Evolutionary conservation across 2,329 filamentous ascomycete species (phyloP), one percentile per base, ranked within the genome.

Genomic region (Exophiala viscosa): DNA sequence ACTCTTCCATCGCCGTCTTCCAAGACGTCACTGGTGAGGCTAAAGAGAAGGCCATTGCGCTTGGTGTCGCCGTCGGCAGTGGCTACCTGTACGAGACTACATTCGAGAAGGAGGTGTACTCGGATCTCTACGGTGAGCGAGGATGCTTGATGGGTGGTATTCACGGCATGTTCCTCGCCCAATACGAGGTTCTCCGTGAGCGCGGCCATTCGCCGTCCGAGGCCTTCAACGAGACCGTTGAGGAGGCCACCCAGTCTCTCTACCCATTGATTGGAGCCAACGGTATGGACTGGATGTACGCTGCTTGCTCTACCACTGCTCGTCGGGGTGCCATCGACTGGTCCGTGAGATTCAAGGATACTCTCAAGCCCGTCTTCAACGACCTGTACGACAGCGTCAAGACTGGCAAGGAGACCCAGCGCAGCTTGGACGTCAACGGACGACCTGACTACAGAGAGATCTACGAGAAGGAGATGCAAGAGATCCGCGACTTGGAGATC

Each of bases 201-300:
- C 87, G 88, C 66, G 93, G 93, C 76, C 93, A 99, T 86, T 88
- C 83, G 77, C 93, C 93, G 73, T 92, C 87, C 67, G 93, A 99
- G 81, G 93, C 93, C 64, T 99, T 99, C 87, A 99, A 99, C 85
- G 93, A 99, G 90, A 99, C 93, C 64, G 93, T 99, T 65, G 93
- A 99, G 84, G 93, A 99, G 84, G 93, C 93, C 63, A 99, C 93
- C 48, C 93, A 99, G 84, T 90, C 84, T 64, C 82, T 99, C 70
- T 99, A 99, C 84, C 93, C 93, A 62, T 83, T 99, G 70, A 99
- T 99, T 70, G 93, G 92, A 70, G 84, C 83, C 77, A 88, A 97
- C 78, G 93, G 93, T 70, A 97, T 99, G 93, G 93, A 99, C 82
- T 99, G 95, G 90, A 99, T 99, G 93, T 99, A 95, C 81, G 91